Evolutionary conservation across 768 basidiomycete genomes (phyloP).

Genomic region (Boletus reticulatus): DNA sequence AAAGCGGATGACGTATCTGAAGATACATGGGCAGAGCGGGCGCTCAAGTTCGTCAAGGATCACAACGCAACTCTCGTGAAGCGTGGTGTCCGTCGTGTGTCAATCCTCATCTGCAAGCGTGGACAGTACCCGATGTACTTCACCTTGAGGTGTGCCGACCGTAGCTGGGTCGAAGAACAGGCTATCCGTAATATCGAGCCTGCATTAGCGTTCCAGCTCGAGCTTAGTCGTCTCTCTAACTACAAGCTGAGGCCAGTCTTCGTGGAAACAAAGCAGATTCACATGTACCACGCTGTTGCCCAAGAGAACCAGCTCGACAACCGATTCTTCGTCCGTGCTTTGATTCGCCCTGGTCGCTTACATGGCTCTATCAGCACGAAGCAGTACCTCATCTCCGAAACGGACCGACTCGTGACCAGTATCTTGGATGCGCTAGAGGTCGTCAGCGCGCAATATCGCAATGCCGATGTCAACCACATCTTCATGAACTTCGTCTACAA

Average conservation of each 20-base stretch:
- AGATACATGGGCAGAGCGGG: conserved; percentile 71
- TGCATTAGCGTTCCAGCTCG: conserved; percentile 95
- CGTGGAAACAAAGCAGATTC: conserved; percentile 95
- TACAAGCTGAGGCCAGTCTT: conserved; percentile 97
- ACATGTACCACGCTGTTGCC: conserved; percentile 95
- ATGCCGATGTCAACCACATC: conserved; percentile 97
- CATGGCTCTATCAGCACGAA: conserved; percentile 90
- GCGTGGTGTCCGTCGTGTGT: conserved; percentile 89
- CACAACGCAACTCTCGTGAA: conserved; percentile 56
- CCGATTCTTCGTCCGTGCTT: conserved; percentile 96
- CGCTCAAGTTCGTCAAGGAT: conserved; percentile 70
- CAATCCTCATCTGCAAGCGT: conserved; percentile 87
- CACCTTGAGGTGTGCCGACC: conserved; percentile 76
- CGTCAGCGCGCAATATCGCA: conserved; percentile 84
- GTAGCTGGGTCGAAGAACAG: conserved; percentile 88
- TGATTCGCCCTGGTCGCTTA: conserved; percentile 93
- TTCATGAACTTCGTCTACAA: conserved; percentile 99
- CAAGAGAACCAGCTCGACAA: conserved; percentile 97
- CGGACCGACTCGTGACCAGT: conserved; percentile 91
- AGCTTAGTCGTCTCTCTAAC: conserved; percentile 93
- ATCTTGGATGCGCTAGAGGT: conserved; percentile 95
- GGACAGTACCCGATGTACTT: conserved; percentile 94
- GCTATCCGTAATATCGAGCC: conserved; percentile 98
- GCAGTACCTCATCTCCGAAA: conserved; percentile 98
- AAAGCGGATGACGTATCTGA: conserved; percentile 76